Percentiles rank a stretch among this genome's conserved stretches.
phyloP scores from a whole-genome alignment of 805 yeast species.

The Alloascoidea hylecoeti region DNA sequence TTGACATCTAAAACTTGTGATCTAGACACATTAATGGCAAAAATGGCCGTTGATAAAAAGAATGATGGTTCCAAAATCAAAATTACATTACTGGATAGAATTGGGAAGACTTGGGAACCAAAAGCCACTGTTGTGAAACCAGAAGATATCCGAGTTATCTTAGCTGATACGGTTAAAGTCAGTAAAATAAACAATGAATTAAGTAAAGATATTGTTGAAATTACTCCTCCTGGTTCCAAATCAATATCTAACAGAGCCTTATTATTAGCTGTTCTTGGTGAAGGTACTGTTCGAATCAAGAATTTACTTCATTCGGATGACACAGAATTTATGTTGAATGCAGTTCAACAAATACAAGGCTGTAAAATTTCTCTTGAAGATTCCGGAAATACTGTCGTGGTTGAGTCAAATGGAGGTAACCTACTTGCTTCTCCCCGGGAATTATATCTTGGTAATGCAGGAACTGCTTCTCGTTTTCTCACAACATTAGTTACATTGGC shows the following conservation, averaged over 20 bases:
- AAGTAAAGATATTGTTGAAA: constrained; percentile 24
- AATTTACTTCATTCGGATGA: constrained; percentile 93
- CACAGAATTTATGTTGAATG: constrained; percentile 87
- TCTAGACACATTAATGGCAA: constrained; percentile 56
- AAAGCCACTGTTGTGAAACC: constrained; percentile 78
- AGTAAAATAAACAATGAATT: constrained; percentile 14
- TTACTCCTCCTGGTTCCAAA: constrained; percentile 92
- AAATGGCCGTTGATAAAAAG: constrained; percentile 94
- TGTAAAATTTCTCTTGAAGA: constrained; percentile 76
- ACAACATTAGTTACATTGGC: constrained; percentile 88
- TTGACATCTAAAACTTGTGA: constrained; percentile 59
- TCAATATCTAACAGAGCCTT: constrained; percentile 94
- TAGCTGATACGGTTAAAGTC: constrained; percentile 67
- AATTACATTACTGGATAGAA: constrained; percentile 67
- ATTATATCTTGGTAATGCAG: constrained; percentile 90
- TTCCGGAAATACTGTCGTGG: constrained; percentile 77
- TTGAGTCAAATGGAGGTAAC: constrained; percentile 71
- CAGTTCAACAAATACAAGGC: constrained; percentile 66
- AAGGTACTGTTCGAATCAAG: constrained; percentile 69
- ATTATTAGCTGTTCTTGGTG: constrained; percentile 81
- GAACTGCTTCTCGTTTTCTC: constrained; percentile 92
- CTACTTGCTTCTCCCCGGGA: constrained; percentile 48
- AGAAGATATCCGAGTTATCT: constrained; percentile 63
- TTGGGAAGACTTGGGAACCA: constrained; percentile 82
- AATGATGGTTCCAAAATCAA: constrained; percentile 88